Evolutionary conservation across 2,329 filamentous ascomycete species (phyloP), one percentile per base, ranked within the genome.

Genomic region (Neospermospora avenae): DNA sequence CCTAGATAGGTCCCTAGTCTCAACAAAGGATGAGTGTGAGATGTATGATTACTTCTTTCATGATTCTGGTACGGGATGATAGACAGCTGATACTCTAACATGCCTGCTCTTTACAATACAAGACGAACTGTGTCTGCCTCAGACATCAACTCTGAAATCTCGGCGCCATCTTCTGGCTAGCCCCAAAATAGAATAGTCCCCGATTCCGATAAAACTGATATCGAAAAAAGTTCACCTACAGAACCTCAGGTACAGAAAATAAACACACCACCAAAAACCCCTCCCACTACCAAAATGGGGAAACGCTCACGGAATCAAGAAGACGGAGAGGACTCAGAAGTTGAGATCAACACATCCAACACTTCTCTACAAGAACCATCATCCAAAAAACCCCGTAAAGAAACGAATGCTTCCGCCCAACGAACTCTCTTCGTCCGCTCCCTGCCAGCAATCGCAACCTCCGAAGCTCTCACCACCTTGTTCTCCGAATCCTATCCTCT

Each of bases 401-500:
- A 87, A 61, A 81, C 83, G 60, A 81, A 74, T 68, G 70, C 71
- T 16, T 66, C 67, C 31, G 71, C 72, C 35, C 75, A 82, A 65
- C 80, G 86, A 68, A 90, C 93, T 48, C 85, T 99, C 67, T 99
- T 99, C 77, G 88, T 99, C 65, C 90, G 93, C 69, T 93, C 90
- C 54, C 83, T 99, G 51, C 90, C 93, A 20, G 77, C 87, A 22
- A 83, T 81, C 24, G 87, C 88, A 39, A 98, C 93, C 35, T 90
- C 85, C 72, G 92, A 97, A 71, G 82, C 82, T 56, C 81, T 99
- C 64, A 90, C 92, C 61, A 87, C 91, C 61, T 88, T 93, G 75
- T 99, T 99, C 77, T 98, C 95, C 6, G 86, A 97, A 74, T 89
- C 92, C 61, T 98, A 91, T 70, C 93, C 96, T 7, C 85, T 99